These are phyloP conservation scores for Chalciporus piperatus DNA, from an alignment of 768 basidiomycete species.

Conservation along the genomic window DNA sequence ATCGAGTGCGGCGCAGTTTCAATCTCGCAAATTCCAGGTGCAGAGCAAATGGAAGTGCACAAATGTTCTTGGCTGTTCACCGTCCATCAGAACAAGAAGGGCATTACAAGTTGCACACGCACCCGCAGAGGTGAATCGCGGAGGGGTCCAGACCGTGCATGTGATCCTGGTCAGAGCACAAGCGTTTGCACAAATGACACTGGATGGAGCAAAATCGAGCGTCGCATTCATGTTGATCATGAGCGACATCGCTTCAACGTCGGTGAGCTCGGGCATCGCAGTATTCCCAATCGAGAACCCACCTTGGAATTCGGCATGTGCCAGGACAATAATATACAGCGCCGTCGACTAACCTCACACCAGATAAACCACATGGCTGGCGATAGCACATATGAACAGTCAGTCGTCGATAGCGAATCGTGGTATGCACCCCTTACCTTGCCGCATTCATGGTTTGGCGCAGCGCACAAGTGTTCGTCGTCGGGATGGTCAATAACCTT, in stretches of 20 bases:
- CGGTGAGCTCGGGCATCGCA: not conserved
- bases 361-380: constrained; percentile 43
- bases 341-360: constrained; percentile 29
- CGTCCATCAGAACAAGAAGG: not conserved
- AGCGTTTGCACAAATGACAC: constrained; percentile 54
- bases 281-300: not conserved
- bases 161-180: constrained; percentile 48
- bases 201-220: constrained; percentile 49
- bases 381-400: not conserved
- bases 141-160: constrained; percentile 45
- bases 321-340: constrained; percentile 40
- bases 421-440: constrained; percentile 31
- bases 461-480: constrained; percentile 52
- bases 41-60: constrained; percentile 42
- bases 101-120: not conserved
- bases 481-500: constrained; percentile 49
- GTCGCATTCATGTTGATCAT: constrained; percentile 49
- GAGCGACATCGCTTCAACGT: constrained; percentile 41
- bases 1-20: constrained; percentile 57
- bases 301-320: constrained; percentile 45
- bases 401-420: no score
- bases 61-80: constrained; percentile 47
- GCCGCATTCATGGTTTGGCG: constrained; percentile 53
- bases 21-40: constrained; percentile 55
- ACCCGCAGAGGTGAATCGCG: constrained; percentile 59